These are phyloP conservation scores for Cordyceps militaris DNA, from an alignment of 2,329 filamentous ascomycete species.

Conservation along the genomic window DNA sequence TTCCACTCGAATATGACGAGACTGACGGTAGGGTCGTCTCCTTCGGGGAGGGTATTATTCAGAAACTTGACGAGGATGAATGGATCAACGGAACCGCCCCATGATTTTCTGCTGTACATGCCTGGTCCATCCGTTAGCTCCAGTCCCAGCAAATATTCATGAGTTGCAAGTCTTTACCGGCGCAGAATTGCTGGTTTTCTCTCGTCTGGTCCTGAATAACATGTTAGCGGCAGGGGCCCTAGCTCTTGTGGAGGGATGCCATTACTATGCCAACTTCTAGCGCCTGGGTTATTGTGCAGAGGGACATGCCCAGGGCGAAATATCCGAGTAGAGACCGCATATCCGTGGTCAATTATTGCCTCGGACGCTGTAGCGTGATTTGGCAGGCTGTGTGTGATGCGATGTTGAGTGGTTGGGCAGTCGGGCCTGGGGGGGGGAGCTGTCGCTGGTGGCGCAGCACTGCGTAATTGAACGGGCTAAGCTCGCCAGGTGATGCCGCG, in stretches of 20 bases:
- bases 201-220: constrained; percentile 61
- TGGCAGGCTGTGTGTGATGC: background rate
- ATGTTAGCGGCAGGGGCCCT: constrained; percentile 1
- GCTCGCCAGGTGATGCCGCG: constrained; percentile 1
- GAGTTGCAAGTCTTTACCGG: constrained; percentile 33
- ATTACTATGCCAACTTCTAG: constrained; percentile 52
- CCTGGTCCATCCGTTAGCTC: constrained; percentile 40
- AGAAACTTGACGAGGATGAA: constrained; percentile 83
- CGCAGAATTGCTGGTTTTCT: constrained; percentile 73
- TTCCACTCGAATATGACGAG: constrained; percentile 92
- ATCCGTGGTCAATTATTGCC: constrained; percentile 18
- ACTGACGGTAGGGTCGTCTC: constrained; percentile 67
- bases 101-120: constrained; percentile 88
- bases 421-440: background rate
- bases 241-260: constrained; percentile 15
- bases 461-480: background rate
- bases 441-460: constrained; percentile 1
- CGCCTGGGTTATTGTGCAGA: constrained; percentile 43
- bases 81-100: constrained; percentile 82
- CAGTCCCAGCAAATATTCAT: background rate
- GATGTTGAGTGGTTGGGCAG: constrained; percentile 5
- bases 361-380: background rate
- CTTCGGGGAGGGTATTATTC: constrained; percentile 47
- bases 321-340: constrained; percentile 51
- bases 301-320: constrained; percentile 46